A percentile compares a stretch with the other conserved stretches of the same genome.
Conservation (phyloP, 495 filamentous ascomycete species). For the Aspergillus sclerotiicarbonarius region DNA sequence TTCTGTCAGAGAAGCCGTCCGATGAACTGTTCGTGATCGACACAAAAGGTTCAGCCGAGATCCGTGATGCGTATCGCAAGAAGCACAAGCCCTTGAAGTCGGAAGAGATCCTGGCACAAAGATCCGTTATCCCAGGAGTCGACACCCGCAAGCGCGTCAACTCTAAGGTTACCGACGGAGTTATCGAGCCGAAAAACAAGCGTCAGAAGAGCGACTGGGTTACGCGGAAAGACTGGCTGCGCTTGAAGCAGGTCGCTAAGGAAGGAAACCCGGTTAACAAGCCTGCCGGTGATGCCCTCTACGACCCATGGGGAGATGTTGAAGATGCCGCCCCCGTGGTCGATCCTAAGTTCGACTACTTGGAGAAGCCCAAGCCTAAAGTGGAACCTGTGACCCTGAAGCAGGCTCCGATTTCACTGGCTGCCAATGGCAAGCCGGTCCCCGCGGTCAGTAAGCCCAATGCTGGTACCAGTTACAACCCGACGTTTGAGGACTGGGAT, state of each 20-base stretch:
- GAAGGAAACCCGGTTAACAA: slow-evolving; percentile 60
- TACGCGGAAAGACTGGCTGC: slow-evolving; percentile 72
- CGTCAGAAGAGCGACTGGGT: slow-evolving; percentile 71
- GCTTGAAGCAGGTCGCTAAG: slow-evolving; percentile 74
- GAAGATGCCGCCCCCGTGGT: slow-evolving; percentile 40
- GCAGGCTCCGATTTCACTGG: slow-evolving; percentile 72
- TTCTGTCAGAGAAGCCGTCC: slow-evolving; percentile 74
- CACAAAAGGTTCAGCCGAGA: slow-evolving; percentile 59
- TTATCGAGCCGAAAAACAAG: slow-evolving; percentile 68
- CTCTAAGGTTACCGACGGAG: slow-evolving; percentile 57
- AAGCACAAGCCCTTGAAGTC: slow-evolving; percentile 73
- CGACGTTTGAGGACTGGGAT: slow-evolving; percentile 79
- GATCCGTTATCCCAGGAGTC: slow-evolving; percentile 77
- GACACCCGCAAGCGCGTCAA: slow-evolving; percentile 70
- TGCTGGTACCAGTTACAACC: slow-evolving; percentile 89
- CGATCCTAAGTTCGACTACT: slow-evolving; percentile 56
- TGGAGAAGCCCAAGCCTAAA: slow-evolving; percentile 60
- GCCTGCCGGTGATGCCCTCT: slow-evolving; percentile 50
- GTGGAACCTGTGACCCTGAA: slow-evolving; percentile 75
- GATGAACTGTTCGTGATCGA: slow-evolving; percentile 83
- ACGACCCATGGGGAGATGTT: slow-evolving; percentile 75
- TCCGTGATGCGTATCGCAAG: slow-evolving; percentile 62
- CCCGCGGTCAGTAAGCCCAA: slow-evolving; percentile 77
- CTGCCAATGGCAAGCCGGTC: slow-evolving; percentile 70
- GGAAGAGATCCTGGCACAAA: slow-evolving; percentile 84